Conservation (phyloP, 768 basidiomycete genomes). For the Hygrocybe punicea region DNA sequence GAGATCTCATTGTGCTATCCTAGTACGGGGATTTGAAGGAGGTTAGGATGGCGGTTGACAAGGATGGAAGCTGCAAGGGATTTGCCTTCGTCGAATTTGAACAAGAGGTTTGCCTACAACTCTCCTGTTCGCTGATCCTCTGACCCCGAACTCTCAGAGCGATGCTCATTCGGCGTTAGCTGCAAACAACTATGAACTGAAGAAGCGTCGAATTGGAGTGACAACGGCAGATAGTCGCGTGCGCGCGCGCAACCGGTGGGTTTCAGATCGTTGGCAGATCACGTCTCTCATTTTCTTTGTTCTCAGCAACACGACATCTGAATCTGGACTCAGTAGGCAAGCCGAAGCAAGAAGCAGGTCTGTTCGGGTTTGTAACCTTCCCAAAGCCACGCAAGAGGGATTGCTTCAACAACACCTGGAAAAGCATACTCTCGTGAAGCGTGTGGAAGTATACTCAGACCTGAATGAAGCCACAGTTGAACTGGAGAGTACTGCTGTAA, state of each 20-base stretch:
- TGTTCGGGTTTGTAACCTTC: conserved; percentile 72
- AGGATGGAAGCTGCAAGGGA: conserved; percentile 69
- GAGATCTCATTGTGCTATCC: conserved; percentile 3
- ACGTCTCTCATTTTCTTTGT: not conserved
- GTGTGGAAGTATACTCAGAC: conserved; percentile 71
- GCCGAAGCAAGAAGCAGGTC: conserved; percentile 66
- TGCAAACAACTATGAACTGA: conserved; percentile 84
- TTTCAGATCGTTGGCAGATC: not conserved
- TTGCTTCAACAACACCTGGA: conserved; percentile 86
- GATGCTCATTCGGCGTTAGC: conserved; percentile 67
- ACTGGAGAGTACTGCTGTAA: conserved; percentile 61
- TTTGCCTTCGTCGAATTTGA: conserved; percentile 94
- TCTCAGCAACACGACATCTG: conserved; percentile 42
- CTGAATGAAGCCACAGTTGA: conserved; percentile 61
- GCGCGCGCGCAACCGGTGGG: conserved; percentile 52
- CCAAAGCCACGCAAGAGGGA: conserved; percentile 79
- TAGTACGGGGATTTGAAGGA: conserved; percentile 85
- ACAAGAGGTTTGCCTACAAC: conserved; percentile 52
- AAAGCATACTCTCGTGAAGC: conserved; percentile 65
- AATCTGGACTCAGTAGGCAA: conserved; percentile 53
- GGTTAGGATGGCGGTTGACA: conserved; percentile 72
- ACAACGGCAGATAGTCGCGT: conserved; percentile 77
- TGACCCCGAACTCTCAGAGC: conserved; percentile 39
- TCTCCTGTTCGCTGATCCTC: not conserved
- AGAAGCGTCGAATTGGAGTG: conserved; percentile 86